Evolutionary conservation across 1,284 basidiomycete genomes (phyloP).

Genomic region (Ganoderma multipileum): DNA sequence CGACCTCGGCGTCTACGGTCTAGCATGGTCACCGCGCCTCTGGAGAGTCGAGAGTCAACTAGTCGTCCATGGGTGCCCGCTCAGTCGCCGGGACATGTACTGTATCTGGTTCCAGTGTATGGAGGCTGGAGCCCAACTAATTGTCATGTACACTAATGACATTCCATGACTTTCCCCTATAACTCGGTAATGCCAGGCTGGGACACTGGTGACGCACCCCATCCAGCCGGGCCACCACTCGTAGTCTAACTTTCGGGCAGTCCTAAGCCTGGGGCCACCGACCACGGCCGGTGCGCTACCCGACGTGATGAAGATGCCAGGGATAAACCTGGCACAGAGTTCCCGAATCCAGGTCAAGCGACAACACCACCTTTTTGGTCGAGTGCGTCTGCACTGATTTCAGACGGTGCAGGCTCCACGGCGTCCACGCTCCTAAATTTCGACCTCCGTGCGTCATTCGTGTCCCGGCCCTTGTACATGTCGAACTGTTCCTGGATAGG

Average conservation of each 20-base stretch:
- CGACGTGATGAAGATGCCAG: not conserved
- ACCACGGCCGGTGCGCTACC: not conserved
- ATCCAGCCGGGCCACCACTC: not conserved
- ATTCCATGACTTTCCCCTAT: not conserved
- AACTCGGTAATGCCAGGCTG: too few species aligned
- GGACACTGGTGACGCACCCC: too few species aligned
- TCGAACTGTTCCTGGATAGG: constrained; percentile 15
- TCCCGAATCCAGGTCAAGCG: not conserved
- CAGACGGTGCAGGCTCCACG: not conserved
- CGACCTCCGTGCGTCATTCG: not conserved
- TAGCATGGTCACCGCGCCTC: not conserved
- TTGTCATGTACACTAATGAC: not conserved
- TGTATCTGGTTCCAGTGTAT: not conserved
- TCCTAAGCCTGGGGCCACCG: not conserved
- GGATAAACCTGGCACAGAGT: not conserved
- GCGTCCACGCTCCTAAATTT: not conserved
- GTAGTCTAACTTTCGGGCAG: not conserved
- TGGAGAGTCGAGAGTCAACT: too few species aligned
- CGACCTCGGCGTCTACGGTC: not conserved
- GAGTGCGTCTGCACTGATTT: constrained; percentile 3
- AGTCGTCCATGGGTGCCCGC: not conserved
- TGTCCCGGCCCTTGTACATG: not conserved
- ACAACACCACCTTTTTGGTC: not conserved
- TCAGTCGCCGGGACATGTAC: not conserved
- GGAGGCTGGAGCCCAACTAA: not conserved